Conservation (phyloP, 768 basidiomycete species). For the Trametes punicea region DNA sequence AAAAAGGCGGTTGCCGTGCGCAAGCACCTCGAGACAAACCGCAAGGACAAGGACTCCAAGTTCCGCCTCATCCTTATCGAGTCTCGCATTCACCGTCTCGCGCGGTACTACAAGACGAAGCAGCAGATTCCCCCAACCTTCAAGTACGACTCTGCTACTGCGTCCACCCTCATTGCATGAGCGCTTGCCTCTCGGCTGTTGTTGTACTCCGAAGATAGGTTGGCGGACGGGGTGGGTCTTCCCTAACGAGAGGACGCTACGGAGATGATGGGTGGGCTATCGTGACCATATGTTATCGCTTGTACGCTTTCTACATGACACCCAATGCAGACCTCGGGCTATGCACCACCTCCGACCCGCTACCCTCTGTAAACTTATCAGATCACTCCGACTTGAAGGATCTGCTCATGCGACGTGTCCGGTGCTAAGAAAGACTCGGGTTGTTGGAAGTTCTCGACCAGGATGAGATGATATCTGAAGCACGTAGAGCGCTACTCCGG, state of each 20-base stretch:
- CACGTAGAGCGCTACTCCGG: too few relatives aligned
- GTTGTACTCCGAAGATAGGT: conserved; percentile 14
- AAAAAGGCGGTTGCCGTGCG: conserved; percentile 99
- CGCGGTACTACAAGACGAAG: conserved; percentile 98
- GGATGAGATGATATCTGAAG: too few relatives aligned
- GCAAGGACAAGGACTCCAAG: conserved; percentile 98
- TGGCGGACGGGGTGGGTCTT: neutral
- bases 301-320: conserved; percentile 26
- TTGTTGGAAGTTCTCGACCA: too few relatives aligned
- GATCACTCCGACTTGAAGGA: neutral
- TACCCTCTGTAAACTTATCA: neutral
- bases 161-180: conserved; percentile 86
- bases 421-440: too few relatives aligned
- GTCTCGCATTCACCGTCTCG: conserved; percentile 96
- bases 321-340: conserved; percentile 26
- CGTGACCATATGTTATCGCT: conserved; percentile 22
- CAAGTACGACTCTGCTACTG: conserved; percentile 97
- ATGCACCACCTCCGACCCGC: conserved; percentile 17
- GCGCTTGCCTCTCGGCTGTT: conserved; percentile 1
- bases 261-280: conserved; percentile 16
- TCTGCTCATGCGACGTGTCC: neutral
- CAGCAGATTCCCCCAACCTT: conserved; percentile 97
- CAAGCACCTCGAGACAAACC: conserved; percentile 97
- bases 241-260: conserved; percentile 11
- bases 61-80: conserved; percentile 98